Percentiles rank a stretch among this genome's conserved stretches.
These are phyloP conservation scores for Ambrosia trifida DNA, from an alignment of 129 eudicot species.

Conservation along the genomic window DNA sequence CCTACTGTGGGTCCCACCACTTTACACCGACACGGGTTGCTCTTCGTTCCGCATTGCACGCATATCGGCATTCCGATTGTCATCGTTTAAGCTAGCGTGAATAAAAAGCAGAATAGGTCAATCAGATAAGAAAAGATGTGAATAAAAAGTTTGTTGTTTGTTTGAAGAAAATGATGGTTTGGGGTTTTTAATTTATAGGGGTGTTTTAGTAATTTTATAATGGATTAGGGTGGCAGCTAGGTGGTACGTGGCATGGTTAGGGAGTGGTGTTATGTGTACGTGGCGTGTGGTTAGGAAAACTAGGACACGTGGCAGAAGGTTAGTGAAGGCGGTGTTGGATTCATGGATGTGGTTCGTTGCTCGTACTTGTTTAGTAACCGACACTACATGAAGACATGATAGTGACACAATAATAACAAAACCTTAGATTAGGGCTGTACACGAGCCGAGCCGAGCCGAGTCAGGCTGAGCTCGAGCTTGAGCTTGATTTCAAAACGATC, in stretches of 20 bases:
- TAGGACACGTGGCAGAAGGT: conserved; percentile 22
- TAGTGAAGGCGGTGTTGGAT: conserved; percentile 19
- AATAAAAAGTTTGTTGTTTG: neutral
- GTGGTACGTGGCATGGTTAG: conserved; percentile 22
- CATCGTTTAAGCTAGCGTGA: neutral
- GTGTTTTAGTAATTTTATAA: conserved; percentile 6
- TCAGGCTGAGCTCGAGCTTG: too few relatives aligned
- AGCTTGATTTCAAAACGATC: too few relatives aligned
- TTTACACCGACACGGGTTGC: conserved; percentile 89
- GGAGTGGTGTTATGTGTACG: conserved; percentile 12
- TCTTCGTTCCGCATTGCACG: conserved; percentile 63
- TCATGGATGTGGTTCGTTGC: neutral
- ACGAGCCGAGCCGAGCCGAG: too few relatives aligned
- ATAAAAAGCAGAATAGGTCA: too few relatives aligned
- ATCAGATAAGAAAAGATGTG: neutral
- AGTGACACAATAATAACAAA: too few relatives aligned
- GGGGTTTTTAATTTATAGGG: conserved; percentile 21
- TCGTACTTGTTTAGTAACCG: too few relatives aligned
- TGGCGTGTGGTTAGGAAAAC: neutral
- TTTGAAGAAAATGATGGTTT: conserved; percentile 22
- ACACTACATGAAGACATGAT: too few relatives aligned
- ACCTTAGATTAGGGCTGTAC: too few relatives aligned
- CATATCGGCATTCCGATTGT: conserved; percentile 55
- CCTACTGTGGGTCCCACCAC: conserved; percentile 84
- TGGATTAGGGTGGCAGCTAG: conserved; percentile 12